Evolutionary conservation across 345 rosid genomes (phyloP).

Genomic region (Eucalyptus polyanthemos): DNA sequence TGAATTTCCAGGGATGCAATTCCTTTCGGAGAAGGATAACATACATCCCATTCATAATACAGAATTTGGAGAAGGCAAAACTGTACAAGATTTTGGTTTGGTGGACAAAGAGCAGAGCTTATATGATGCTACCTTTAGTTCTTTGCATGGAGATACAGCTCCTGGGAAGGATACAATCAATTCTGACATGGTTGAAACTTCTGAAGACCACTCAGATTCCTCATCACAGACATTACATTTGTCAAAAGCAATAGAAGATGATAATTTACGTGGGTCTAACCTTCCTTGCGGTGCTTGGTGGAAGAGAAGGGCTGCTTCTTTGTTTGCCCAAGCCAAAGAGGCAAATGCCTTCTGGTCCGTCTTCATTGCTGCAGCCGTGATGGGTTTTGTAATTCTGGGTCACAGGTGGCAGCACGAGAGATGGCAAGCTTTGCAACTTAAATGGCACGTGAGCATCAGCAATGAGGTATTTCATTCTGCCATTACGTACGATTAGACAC

Average conservation of each 20-base stretch:
- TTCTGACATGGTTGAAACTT: constrained; percentile 21
- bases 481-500: neutral
- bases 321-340: constrained; percentile 70
- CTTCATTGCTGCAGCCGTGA: constrained; percentile 84
- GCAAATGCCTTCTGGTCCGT: constrained; percentile 88
- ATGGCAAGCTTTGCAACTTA: constrained; percentile 82
- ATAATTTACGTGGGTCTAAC: constrained; percentile 13
- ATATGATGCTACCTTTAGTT: constrained; percentile 28
- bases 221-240: constrained; percentile 19
- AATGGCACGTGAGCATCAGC: constrained; percentile 57
- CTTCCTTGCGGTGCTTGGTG: constrained; percentile 94
- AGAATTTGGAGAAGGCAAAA: constrained; percentile 28
- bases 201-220: constrained; percentile 10
- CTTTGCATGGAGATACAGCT: constrained; percentile 39
- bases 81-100: constrained; percentile 15
- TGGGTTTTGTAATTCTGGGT: constrained; percentile 90
- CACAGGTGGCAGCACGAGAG: constrained; percentile 96
- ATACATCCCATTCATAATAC: constrained; percentile 2
- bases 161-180: constrained; percentile 16
- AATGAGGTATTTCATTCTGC: constrained; percentile 38
- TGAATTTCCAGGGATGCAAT: constrained; percentile 37
- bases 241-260: constrained; percentile 25
- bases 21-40: constrained; percentile 30
- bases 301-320: constrained; percentile 74
- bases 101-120: constrained; percentile 32